Evolutionary conservation across 1,284 basidiomycete genomes (phyloP), one percentile per base, ranked within the genome.

Genomic region (Boletus semigastroideus): DNA sequence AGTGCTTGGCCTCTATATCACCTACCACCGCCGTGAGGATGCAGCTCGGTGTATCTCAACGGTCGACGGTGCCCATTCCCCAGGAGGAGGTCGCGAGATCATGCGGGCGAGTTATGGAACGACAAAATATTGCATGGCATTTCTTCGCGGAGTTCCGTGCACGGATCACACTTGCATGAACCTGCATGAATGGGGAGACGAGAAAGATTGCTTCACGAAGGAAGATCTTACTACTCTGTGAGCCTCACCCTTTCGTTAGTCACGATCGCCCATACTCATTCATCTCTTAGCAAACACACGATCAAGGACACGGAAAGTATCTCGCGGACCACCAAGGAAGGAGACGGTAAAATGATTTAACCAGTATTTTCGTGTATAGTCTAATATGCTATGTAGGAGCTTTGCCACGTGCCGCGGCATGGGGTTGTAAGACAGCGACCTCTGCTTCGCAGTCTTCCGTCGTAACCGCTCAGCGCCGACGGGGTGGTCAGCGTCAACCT

Each of bases 41-140:
- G 97, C 97, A 1, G 90, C 93, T 27, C 84, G 94, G 27, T 92
- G 93, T 45, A 98, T 99, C 53, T 78, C 87, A 14, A 92, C 94
- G 13, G 88, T 99, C 30, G 97, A 99, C 72, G 95, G 96, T 4
- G 86, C 91, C 34, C 77, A 87, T 13, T 88, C 92, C 12, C 92
- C 93, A 16, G 86, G 93, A 51, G 81, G 91, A 55, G 79, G 87
- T 60, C 74, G 85, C 60, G 80, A 94, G 58, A 78, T 92, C 38
- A 87, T 99, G 79, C 83, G 92, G 55, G 96, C 95, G 12, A 96
- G 92, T 66, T 90, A 94, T 71, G 97, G 97, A 20, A 98, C 95
- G 20, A 97, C 96, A 33, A 94, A 98, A 70, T 99, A 99, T 69
- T 99, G 97, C 73, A 95, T 98, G 79, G 80, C 88, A 11, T 99